Evolutionary conservation across 176 grass and related monocot genomes (phyloP).

Genomic region (Oryza punctata): DNA sequence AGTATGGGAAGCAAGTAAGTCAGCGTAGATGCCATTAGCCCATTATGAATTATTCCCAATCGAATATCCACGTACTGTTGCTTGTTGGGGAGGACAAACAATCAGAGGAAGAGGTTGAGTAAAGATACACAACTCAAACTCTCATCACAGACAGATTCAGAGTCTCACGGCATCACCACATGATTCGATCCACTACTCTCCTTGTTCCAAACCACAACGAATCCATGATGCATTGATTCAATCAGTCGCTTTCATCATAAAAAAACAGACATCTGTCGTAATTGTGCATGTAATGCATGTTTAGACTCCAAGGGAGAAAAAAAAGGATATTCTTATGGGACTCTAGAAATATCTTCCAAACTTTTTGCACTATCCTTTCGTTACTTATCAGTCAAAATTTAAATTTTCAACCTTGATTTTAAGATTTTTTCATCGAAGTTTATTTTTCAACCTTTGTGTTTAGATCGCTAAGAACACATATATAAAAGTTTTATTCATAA

Average conservation of each 20-base stretch:
- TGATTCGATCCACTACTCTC: background rate
- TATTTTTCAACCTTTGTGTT: too few species aligned
- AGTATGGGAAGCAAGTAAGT: background rate
- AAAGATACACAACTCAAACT: background rate
- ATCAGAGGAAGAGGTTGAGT: constrained; percentile 18
- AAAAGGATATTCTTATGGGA: too few species aligned
- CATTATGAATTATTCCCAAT: background rate
- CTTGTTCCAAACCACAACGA: background rate
- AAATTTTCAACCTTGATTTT: too few species aligned
- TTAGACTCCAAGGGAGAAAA: background rate
- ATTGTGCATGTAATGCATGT: background rate
- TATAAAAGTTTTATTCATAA: too few species aligned
- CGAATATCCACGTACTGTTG: background rate
- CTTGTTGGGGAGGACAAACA: constrained; percentile 16
- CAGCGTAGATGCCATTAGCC: background rate
- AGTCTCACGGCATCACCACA: constrained; percentile 7
- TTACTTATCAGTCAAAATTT: too few species aligned
- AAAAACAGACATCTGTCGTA: background rate
- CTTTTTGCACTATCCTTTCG: too few species aligned
- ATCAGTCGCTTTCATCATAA: constrained; percentile 16
- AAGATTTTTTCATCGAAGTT: too few species aligned
- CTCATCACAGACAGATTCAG: too few species aligned
- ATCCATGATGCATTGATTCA: background rate
- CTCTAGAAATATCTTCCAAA: background rate
- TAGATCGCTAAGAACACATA: too few species aligned